Conservation (phyloP, 768 basidiomycete genomes). For the Paxillus rubicundulus region DNA sequence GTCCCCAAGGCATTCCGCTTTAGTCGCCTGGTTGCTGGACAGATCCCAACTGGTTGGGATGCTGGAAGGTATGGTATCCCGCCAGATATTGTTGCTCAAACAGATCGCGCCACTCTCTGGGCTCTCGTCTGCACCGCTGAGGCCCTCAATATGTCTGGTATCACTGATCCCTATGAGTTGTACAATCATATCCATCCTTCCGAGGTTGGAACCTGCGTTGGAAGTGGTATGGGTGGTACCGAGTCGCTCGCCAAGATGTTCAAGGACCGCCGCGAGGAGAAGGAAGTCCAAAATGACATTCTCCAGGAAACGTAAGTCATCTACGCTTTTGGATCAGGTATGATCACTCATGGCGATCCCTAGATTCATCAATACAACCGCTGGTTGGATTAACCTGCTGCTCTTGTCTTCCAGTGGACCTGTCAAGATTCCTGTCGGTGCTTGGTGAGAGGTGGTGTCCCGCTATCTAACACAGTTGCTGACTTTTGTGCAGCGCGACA, state of each 20-base stretch:
- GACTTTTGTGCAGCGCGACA: constrained; percentile 63
- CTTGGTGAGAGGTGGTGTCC: constrained; percentile 61
- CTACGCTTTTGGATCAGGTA: background rate
- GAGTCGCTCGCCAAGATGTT: constrained; percentile 94
- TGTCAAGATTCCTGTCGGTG: constrained; percentile 98
- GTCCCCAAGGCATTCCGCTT: constrained; percentile 96
- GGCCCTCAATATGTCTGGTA: constrained; percentile 93
- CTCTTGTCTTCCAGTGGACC: constrained; percentile 95
- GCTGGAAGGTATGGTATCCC: constrained; percentile 97
- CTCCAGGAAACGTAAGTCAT: constrained; percentile 89
- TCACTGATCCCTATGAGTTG: constrained; percentile 97
- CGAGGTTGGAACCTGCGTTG: constrained; percentile 90
- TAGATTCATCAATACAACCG: constrained; percentile 98
- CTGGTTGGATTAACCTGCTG: constrained; percentile 95
- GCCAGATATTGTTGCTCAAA: constrained; percentile 91
- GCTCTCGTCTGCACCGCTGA: constrained; percentile 92
- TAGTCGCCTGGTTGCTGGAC: constrained; percentile 91
- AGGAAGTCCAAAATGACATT: constrained; percentile 97
- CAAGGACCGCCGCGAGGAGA: constrained; percentile 97
- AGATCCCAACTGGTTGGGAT: constrained; percentile 96
- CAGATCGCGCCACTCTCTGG: constrained; percentile 92
- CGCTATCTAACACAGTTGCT: background rate
- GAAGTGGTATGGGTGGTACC: constrained; percentile 98
- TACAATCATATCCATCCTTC: constrained; percentile 97
- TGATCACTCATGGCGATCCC: constrained; percentile 5